Conservation (phyloP, 2,329 filamentous ascomycete species). For the Endoconidiophora polonica region DNA sequence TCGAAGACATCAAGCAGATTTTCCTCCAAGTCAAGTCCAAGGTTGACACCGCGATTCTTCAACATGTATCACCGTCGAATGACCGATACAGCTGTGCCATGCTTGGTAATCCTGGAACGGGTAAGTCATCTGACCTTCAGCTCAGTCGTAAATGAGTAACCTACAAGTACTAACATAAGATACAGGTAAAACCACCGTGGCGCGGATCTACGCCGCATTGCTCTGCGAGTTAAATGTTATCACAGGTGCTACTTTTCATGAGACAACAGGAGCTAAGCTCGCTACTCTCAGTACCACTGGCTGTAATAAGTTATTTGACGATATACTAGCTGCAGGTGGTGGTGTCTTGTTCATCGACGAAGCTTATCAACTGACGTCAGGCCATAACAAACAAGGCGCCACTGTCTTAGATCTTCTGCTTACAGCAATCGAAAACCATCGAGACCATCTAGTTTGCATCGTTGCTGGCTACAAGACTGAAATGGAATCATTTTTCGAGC, state of each 20-base stretch:
- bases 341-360: slow-evolving; percentile 66
- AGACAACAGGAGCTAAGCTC: slow-evolving; percentile 51
- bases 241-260: slow-evolving; percentile 41
- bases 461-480: slow-evolving; percentile 57
- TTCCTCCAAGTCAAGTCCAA: slow-evolving; percentile 46
- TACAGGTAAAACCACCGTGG: slow-evolving; percentile 53
- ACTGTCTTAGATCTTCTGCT: slow-evolving; percentile 55
- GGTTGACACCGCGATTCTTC: slow-evolving; percentile 42
- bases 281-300: slow-evolving; percentile 38
- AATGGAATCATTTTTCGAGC: slow-evolving; percentile 62
- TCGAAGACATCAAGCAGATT: slow-evolving; percentile 50
- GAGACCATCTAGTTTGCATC: slow-evolving; percentile 53
- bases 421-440: slow-evolving; percentile 54
- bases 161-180: slow-evolving; percentile 9
- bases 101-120: slow-evolving; percentile 61
- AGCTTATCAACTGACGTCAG: slow-evolving; percentile 54
- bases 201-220: slow-evolving; percentile 51
- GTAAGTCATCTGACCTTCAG: slow-evolving; percentile 21
- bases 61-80: slow-evolving; percentile 34
- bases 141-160: fast-evolving
- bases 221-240: slow-evolving; percentile 45
- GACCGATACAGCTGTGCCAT: slow-evolving; percentile 40
- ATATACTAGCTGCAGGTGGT: slow-evolving; percentile 38
- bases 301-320: slow-evolving; percentile 32
- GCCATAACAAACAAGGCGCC: slow-evolving; percentile 37